Conservation (phyloP, 495 filamentous ascomycete species). For the Neurospora sp. region DNA sequence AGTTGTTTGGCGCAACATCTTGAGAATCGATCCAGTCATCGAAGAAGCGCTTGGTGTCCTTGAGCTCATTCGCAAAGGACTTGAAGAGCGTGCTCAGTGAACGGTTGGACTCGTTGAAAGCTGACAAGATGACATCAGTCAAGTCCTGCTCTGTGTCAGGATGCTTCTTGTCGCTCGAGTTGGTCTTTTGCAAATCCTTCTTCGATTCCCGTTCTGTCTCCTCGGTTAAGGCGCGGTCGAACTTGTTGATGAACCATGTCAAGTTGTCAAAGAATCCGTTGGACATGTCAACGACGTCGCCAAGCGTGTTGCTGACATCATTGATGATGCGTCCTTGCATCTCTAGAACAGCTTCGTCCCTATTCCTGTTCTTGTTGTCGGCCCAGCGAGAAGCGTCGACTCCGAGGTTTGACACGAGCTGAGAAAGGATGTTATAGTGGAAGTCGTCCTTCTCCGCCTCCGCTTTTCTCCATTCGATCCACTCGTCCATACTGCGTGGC, state of each 20-base stretch:
- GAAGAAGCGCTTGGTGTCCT: neutral
- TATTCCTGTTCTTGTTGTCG: neutral
- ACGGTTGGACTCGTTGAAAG: constrained; percentile 13
- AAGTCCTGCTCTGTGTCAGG: constrained; percentile 10
- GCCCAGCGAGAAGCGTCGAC: neutral
- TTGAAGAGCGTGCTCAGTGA: constrained; percentile 13
- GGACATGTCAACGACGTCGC: neutral
- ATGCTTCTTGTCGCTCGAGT: neutral
- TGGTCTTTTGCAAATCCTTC: neutral
- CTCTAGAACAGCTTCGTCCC: neutral
- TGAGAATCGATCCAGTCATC: neutral
- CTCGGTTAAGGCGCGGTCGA: neutral
- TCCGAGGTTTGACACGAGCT: neutral
- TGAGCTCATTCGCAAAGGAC: constrained; percentile 1
- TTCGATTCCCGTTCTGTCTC: neutral
- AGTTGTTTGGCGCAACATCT: neutral
- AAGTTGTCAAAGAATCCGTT: neutral
- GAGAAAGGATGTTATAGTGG: neutral
- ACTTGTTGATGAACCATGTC: neutral
- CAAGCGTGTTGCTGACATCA: neutral
- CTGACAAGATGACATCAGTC: constrained; percentile 5
- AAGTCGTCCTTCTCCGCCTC: neutral
- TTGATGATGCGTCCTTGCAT: neutral
- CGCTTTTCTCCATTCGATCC: constrained; percentile 4
- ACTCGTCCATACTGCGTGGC: constrained; percentile 14